Percentiles rank a stretch among this genome's conserved stretches.
Conservation (phyloP, 139 green algal species). For the Tetraselmis chui region DNA sequence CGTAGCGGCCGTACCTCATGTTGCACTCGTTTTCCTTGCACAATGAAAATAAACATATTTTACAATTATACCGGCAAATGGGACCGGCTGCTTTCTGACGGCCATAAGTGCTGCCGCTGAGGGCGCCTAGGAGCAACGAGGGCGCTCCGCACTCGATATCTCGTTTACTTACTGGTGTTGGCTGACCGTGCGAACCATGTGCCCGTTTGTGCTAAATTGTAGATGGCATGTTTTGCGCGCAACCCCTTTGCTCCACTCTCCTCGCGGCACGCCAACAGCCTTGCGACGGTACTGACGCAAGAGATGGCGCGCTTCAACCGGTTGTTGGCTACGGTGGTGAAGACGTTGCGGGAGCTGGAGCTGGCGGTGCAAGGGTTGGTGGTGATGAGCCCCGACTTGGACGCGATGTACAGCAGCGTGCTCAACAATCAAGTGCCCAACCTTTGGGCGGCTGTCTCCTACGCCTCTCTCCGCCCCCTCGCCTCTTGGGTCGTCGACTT, state of each 20-base stretch:
- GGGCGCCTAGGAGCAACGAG: too few species aligned
- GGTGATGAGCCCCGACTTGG: conserved; percentile 76
- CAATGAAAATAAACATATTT: too few species aligned
- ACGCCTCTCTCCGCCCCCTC: conserved; percentile 75
- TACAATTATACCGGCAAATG: too few species aligned
- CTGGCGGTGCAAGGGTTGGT: conserved; percentile 73
- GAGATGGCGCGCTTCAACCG: conserved; percentile 57
- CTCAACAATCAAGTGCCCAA: conserved; percentile 71
- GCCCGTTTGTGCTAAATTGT: too few species aligned
- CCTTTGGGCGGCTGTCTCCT: conserved; percentile 61
- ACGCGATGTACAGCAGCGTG: conserved; percentile 65
- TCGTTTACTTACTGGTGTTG: too few species aligned
- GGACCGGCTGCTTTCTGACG: too few species aligned
- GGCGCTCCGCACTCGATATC: too few species aligned
- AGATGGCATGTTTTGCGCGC: neutral
- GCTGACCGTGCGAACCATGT: too few species aligned
- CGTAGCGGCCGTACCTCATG: too few species aligned
- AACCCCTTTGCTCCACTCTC: neutral
- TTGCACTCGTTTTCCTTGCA: too few species aligned
- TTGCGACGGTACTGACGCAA: conserved; percentile 70
- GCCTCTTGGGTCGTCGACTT: conserved; percentile 72
- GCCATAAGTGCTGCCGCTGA: too few species aligned
- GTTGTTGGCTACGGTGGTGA: conserved; percentile 33
- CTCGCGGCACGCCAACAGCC: conserved; percentile 31
- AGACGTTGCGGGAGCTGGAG: conserved; percentile 59